Evolutionary conservation across 495 filamentous ascomycete genomes (phyloP), one percentile per base, ranked within the genome.

Genomic region (Thermochaetoides thermophila): DNA sequence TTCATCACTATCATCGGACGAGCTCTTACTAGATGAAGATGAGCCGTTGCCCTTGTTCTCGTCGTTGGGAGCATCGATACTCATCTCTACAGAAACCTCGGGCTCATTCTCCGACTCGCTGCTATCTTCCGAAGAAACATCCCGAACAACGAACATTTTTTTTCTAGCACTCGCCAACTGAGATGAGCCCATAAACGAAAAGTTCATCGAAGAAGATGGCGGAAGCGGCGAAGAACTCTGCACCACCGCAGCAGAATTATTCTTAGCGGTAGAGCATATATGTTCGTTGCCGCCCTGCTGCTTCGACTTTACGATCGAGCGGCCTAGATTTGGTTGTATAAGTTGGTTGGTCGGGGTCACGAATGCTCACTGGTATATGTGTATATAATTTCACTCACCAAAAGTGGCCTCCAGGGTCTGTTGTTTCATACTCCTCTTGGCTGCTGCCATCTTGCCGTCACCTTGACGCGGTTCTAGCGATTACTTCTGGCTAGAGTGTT

Each of bases 341-440:
- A 29, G 34, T 2, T 18, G 0, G 19, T 2, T n/a, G n/a, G n/a
- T 27, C 1, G 12, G 6, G 3, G 10, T 17, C 18, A 23, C 9
- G 6, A 17, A 37, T 5, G 10, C 5, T 7, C 17, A 3, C 20
- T 33, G 8, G 9, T 17, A 11, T 28, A 11, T 23, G 2, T 17
- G 14, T 6, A 20, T 9, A n/a, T 10, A 10, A 15, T 17, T 17
- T 4, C 4, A 13, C 31, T 17, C 29, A 48, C 45, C 45, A 13
- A 48, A 23, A 0, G 39, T 40, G 12, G 35, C 38, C 31, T 50
- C 48, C 17, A 50, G 32, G 9, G 41, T 48, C 18, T 50, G 44
- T 34, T 50, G 44, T 10, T 40, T 34, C n/a, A 31, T 14, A 11
- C 36, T 43, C 12, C 29, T 42, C n/a, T n/a, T n/a, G 3, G 25